These are phyloP conservation scores for Phytophthora fragariaefolia DNA, from an alignment of 352 stramenopile genomes.

Conservation along the genomic window DNA sequence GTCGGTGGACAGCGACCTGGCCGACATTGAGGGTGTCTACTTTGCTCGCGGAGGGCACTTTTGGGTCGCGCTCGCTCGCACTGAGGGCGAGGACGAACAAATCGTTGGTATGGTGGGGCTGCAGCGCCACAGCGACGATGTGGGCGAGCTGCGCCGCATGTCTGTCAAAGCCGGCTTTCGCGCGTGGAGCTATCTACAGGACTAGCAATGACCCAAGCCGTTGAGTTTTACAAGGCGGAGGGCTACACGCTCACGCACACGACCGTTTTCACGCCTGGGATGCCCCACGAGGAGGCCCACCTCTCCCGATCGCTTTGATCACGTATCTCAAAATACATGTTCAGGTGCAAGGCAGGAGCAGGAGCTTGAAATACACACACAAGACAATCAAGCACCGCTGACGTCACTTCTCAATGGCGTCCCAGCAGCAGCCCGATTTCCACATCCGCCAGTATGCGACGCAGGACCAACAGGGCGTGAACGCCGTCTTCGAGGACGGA, in stretches of 20 bases:
- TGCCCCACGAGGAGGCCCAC: slow-evolving; percentile 29
- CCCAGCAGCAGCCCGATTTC: slow-evolving; percentile 12
- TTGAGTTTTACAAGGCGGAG: slow-evolving; percentile 39
- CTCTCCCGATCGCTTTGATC: slow-evolving; percentile 33
- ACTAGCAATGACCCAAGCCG: slow-evolving; percentile 27
- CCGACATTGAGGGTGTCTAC: slow-evolving; percentile 39
- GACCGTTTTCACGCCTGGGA: slow-evolving; percentile 28
- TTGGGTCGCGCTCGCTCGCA: slow-evolving; percentile 35
- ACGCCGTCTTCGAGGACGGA: slow-evolving; percentile 36
- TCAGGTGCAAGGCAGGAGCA: too few species aligned
- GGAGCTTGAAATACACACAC: too few species aligned
- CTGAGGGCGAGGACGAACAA: background rate
- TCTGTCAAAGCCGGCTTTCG: slow-evolving; percentile 40
- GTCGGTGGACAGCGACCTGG: slow-evolving; percentile 38
- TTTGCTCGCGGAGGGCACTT: slow-evolving; percentile 38
- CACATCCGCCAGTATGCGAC: slow-evolving; percentile 30
- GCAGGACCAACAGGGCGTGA: slow-evolving; percentile 27
- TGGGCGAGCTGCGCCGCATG: slow-evolving; percentile 48
- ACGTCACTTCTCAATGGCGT: slow-evolving; percentile 6
- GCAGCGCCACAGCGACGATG: slow-evolving; percentile 30
- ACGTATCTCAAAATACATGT: too few species aligned
- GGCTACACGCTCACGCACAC: slow-evolving; percentile 39
- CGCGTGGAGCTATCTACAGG: slow-evolving; percentile 41
- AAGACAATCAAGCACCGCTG: slow-evolving; percentile 4
- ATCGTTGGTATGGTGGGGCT: slow-evolving; percentile 45